phyloP scores from a whole-genome alignment of 2,329 filamentous ascomycete genomes.

The Daldinia sp. region DNA sequence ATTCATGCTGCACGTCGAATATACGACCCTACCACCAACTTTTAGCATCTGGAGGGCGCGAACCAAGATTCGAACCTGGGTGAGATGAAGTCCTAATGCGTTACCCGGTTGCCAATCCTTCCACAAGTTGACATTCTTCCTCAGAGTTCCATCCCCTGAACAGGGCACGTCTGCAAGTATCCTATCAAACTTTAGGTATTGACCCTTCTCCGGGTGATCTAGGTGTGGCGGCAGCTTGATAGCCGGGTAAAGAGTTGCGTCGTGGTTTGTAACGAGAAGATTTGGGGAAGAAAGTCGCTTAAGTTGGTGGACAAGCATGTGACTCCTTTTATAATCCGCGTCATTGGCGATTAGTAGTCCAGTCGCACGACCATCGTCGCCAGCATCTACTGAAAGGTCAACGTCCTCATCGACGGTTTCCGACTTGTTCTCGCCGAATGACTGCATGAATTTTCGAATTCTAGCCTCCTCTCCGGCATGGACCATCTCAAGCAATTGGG shows the following conservation, averaged over 20 bases:
- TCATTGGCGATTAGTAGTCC: conserved; percentile 96
- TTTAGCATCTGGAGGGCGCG: conserved; percentile 96
- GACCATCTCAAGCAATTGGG: conserved; percentile 93
- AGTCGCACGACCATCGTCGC: conserved; percentile 87
- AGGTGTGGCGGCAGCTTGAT: conserved; percentile 79
- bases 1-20: conserved; percentile 99
- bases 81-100: conserved; percentile 86
- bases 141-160: conserved; percentile 91
- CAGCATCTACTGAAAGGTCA: conserved; percentile 65
- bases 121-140: conserved; percentile 96
- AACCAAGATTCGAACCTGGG: conserved; percentile 90
- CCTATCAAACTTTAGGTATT: conserved; percentile 95
- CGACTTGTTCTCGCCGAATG: conserved; percentile 58
- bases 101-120: conserved; percentile 93
- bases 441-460: conserved; percentile 76
- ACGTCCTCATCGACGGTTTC: conserved; percentile 62
- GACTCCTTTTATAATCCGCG: conserved; percentile 93
- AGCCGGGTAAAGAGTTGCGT: conserved; percentile 94
- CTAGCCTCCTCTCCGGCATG: conserved; percentile 92
- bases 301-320: conserved; percentile 97
- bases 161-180: conserved; percentile 97
- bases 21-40: conserved; percentile 92
- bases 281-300: conserved; percentile 98
- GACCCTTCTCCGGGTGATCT: conserved; percentile 66
- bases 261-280: conserved; percentile 96